Conservation (phyloP, 768 basidiomycete genomes). For the Kwoniella bestiolae region DNA sequence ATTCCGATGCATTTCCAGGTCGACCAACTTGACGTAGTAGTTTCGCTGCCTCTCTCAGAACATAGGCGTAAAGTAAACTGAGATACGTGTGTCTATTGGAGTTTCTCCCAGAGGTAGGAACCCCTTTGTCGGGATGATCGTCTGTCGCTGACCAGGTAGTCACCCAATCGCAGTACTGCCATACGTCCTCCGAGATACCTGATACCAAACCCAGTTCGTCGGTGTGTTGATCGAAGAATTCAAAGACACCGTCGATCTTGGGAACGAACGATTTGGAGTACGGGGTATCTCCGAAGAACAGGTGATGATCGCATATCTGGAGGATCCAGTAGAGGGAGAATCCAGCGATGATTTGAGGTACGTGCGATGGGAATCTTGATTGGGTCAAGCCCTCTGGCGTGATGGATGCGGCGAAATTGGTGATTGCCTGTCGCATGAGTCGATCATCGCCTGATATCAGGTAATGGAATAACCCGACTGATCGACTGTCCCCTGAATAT, state of each 20-base stretch:
- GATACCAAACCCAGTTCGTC: constrained; percentile 33
- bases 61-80: constrained; percentile 30
- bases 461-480: constrained; percentile 40
- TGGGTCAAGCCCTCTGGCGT: constrained; percentile 33
- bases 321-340: constrained; percentile 42
- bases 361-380: constrained; percentile 39
- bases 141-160: constrained; percentile 26
- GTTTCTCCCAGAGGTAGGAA: constrained; percentile 27
- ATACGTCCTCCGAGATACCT: constrained; percentile 28
- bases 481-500: constrained; percentile 42
- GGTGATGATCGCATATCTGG: constrained; percentile 33
- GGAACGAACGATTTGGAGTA: constrained; percentile 30
- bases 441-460: constrained; percentile 40
- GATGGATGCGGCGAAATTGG: constrained; percentile 35
- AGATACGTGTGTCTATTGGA: constrained; percentile 27
- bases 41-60: constrained; percentile 13
- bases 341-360: constrained; percentile 40
- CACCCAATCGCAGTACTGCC: constrained; percentile 46
- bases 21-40: constrained; percentile 24
- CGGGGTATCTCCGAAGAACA: constrained; percentile 30
- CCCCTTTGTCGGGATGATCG: constrained; percentile 34
- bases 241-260: constrained; percentile 33
- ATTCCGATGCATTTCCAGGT: constrained; percentile 24
- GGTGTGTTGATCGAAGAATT: constrained; percentile 38
- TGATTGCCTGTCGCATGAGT: constrained; percentile 36